Evolutionary conservation across 2,329 filamentous ascomycete species (phyloP).

Genomic region (Aspergillus sp.): DNA sequence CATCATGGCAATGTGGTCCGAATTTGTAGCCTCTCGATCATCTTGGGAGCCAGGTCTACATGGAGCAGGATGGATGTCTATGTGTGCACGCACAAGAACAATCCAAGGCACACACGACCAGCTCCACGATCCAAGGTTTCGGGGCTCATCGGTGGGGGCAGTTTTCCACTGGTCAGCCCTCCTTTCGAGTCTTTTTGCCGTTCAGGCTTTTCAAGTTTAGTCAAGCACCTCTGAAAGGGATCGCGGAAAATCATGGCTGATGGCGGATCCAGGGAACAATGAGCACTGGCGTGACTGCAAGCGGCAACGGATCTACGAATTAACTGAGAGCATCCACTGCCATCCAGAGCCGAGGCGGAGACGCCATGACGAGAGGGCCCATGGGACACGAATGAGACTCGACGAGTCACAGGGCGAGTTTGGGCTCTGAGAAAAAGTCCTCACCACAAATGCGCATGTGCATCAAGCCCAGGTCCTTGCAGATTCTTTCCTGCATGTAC

Average conservation of each 20-base stretch:
- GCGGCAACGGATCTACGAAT: constrained; percentile 25
- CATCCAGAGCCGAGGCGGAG: constrained; percentile 16
- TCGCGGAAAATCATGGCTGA: constrained; percentile 1
- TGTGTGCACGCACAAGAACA: constrained; percentile 1
- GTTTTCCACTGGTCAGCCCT: constrained; percentile 9
- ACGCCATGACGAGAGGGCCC: constrained; percentile 24
- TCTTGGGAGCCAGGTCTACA: background rate
- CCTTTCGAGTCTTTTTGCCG: background rate
- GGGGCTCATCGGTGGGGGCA: constrained; percentile 14
- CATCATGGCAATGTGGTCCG: background rate
- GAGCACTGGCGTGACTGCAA: constrained; percentile 18
- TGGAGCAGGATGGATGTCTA: background rate
- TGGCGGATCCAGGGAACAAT: constrained; percentile 18
- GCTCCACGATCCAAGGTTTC: constrained; percentile 16
- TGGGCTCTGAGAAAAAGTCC: constrained; percentile 11
- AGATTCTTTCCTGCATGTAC: constrained; percentile 23
- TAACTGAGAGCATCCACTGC: constrained; percentile 10
- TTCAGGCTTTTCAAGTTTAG: background rate
- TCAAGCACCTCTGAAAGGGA: background rate
- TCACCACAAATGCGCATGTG: constrained; percentile 15
- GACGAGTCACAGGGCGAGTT: constrained; percentile 33
- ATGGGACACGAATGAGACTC: constrained; percentile 22
- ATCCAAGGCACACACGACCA: constrained; percentile 5
- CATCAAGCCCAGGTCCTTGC: constrained; percentile 27
- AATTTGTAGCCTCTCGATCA: background rate